Evolutionary conservation across 2,329 filamentous ascomycete species (phyloP).

Genomic region (Neofusicoccum cordaticola): DNA sequence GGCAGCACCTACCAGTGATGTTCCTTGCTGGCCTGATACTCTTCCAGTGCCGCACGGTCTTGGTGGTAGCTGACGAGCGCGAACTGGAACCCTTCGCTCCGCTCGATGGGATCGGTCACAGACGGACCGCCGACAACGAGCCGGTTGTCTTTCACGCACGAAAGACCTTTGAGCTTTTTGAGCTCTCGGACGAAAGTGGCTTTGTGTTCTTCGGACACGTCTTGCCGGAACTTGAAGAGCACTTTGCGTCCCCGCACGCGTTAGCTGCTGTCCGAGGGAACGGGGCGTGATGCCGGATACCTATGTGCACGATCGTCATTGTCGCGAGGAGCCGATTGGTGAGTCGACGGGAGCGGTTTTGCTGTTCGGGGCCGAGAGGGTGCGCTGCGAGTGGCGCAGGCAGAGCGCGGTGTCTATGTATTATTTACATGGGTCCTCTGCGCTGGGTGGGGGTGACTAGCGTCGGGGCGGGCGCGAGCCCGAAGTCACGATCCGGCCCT

Average conservation of each 20-base stretch:
- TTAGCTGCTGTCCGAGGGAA: not conserved
- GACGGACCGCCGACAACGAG: conserved; percentile 54
- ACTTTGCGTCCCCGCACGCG: conserved; percentile 10
- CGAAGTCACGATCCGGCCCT: not conserved
- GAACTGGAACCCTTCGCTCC: conserved; percentile 54
- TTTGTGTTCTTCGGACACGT: conserved; percentile 41
- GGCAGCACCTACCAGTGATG: conserved; percentile 44
- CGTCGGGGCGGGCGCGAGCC: not conserved
- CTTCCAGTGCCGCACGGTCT: conserved; percentile 44
- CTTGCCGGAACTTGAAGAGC: conserved; percentile 24
- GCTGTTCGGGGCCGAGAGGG: not conserved
- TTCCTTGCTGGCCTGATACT: conserved; percentile 54
- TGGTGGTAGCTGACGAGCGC: conserved; percentile 53
- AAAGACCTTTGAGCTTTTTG: conserved; percentile 48
- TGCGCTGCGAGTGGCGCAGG: too few relatives aligned
- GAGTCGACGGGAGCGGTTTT: not conserved
- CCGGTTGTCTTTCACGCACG: conserved; percentile 49
- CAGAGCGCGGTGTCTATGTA: too few relatives aligned
- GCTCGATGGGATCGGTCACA: conserved; percentile 51
- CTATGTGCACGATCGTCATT: conserved; percentile 9
- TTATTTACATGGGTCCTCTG: too few relatives aligned
- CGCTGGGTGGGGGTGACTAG: not conserved
- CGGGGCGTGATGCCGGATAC: not conserved
- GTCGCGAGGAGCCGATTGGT: not conserved
- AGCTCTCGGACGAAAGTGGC: conserved; percentile 47